Percentiles rank a stretch among this genome's conserved stretches.
These are phyloP conservation scores for Vitis hybrid DNA, from an alignment of 177 flowering plant genomes.

Conservation along the genomic window DNA sequence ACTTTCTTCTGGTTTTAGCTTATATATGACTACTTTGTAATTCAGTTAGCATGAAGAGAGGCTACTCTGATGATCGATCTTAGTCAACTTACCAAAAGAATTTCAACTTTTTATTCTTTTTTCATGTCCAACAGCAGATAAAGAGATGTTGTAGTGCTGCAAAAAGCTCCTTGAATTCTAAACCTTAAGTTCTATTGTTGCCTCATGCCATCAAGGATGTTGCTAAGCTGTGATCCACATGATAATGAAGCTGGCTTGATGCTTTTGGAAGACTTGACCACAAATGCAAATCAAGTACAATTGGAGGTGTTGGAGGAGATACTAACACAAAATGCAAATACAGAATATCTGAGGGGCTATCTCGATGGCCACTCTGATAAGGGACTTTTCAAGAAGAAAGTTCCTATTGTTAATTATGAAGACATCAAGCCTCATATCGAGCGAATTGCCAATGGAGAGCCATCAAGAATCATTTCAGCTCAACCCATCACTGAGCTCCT, in stretches of 20 bases:
- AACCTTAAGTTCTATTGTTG: conserved; percentile 4
- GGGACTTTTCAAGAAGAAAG: conserved; percentile 44
- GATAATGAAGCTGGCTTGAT: conserved; percentile 41
- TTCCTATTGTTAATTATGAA: conserved; percentile 64
- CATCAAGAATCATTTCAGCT: conserved; percentile 47
- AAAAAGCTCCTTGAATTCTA: conserved; percentile 1
- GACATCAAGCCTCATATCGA: conserved; percentile 57
- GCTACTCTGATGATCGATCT: not conserved
- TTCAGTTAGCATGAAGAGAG: no score
- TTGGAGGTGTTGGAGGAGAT: conserved; percentile 46
- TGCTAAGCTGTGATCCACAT: conserved; percentile 47
- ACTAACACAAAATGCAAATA: conserved; percentile 39
- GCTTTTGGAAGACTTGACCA: conserved; percentile 57
- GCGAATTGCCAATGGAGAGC: conserved; percentile 59
- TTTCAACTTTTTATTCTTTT: not conserved
- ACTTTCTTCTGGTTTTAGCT: conserved; percentile 8
- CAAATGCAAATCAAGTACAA: conserved; percentile 40
- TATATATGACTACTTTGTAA: not conserved
- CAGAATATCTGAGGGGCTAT: conserved; percentile 47
- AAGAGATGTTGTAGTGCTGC: conserved; percentile 3
- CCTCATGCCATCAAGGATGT: conserved; percentile 17
- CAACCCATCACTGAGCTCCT: conserved; percentile 59
- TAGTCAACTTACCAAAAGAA: not conserved
- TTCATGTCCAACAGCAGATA: not conserved
- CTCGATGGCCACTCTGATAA: conserved; percentile 32